Percentiles rank a stretch among this genome's conserved stretches.
Evolutionary conservation across 2,329 filamentous ascomycete genomes (phyloP).

Genomic region (Talaromyces sp.): DNA sequence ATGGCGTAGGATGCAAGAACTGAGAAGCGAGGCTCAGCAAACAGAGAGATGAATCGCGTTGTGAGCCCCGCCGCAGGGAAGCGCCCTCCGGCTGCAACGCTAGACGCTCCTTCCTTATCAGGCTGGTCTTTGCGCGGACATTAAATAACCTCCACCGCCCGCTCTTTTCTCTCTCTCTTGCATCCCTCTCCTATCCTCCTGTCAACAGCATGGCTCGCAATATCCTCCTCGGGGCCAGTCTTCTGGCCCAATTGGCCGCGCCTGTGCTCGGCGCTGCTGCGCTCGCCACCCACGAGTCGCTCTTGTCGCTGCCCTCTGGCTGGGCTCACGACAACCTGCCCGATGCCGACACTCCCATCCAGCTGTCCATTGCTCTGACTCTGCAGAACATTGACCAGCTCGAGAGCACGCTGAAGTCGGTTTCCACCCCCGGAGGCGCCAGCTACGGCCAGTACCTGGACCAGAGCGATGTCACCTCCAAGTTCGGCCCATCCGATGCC

Average conservation of each 20-base stretch:
- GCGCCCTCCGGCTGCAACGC: neutral
- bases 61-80: neutral
- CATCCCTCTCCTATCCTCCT: neutral
- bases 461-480: slow-evolving; percentile 38
- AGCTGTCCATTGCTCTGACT: slow-evolving; percentile 20
- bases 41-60: neutral
- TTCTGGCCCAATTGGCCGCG: slow-evolving; percentile 19
- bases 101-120: neutral
- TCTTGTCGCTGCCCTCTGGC: slow-evolving; percentile 15
- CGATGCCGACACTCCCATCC: slow-evolving; percentile 13
- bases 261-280: slow-evolving; percentile 15
- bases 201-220: slow-evolving; percentile 8
- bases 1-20: no score
- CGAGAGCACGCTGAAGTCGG: slow-evolving; percentile 33
- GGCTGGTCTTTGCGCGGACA: neutral
- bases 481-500: slow-evolving; percentile 37
- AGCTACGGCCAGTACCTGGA: slow-evolving; percentile 49
- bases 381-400: slow-evolving; percentile 31
- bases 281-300: slow-evolving; percentile 18
- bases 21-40: no score
- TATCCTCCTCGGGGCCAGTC: slow-evolving; percentile 15
- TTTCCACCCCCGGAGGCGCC: slow-evolving; percentile 45
- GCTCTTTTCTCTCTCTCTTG: neutral
- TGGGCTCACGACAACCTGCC: slow-evolving; percentile 18
- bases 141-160: neutral